Percentiles rank a stretch among this genome's conserved stretches.
Conservation (phyloP, 2,329 filamentous ascomycete species). For the Penicillium paneum region DNA sequence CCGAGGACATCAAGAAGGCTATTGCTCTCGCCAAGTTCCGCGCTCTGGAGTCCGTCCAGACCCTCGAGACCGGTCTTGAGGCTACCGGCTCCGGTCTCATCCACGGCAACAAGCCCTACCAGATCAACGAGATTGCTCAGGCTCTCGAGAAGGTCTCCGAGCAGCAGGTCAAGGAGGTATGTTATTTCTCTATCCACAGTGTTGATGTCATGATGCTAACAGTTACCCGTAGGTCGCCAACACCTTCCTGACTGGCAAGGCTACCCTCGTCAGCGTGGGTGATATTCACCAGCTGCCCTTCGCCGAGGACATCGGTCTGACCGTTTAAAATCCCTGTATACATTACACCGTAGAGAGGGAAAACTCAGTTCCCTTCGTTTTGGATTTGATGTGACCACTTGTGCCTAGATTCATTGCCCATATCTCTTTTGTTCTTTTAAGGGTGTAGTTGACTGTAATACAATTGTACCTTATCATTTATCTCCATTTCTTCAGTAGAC, state of each 20-base stretch:
- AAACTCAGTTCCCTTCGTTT: constrained; percentile 27
- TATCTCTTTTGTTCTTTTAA: constrained; percentile 35
- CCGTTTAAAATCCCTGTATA: constrained; percentile 65
- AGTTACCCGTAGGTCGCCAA: constrained; percentile 69
- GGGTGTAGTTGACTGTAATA: constrained; percentile 42
- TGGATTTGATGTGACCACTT: constrained; percentile 32
- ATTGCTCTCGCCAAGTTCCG: constrained; percentile 91
- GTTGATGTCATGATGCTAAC: constrained; percentile 17
- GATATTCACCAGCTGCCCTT: constrained; percentile 89
- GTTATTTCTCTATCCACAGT: constrained; percentile 34
- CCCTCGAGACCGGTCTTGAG: constrained; percentile 72
- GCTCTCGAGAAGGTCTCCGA: constrained; percentile 75
- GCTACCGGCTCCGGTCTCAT: constrained; percentile 81
- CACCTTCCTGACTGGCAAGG: constrained; percentile 81
- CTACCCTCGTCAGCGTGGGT: constrained; percentile 82
- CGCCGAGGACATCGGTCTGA: constrained; percentile 89
- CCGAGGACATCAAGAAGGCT: constrained; percentile 88
- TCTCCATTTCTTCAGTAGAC: constrained; percentile 6
- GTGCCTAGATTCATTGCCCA: constrained; percentile 40
- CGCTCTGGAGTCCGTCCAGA: constrained; percentile 77
- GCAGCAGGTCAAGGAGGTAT: constrained; percentile 80
- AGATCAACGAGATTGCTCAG: constrained; percentile 76
- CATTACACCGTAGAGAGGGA: constrained; percentile 37
- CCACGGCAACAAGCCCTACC: constrained; percentile 75
- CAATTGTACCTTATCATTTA: constrained; percentile 37